phyloP scores from a whole-genome alignment of 129 eudicot genomes.

The Logfia minima region DNA sequence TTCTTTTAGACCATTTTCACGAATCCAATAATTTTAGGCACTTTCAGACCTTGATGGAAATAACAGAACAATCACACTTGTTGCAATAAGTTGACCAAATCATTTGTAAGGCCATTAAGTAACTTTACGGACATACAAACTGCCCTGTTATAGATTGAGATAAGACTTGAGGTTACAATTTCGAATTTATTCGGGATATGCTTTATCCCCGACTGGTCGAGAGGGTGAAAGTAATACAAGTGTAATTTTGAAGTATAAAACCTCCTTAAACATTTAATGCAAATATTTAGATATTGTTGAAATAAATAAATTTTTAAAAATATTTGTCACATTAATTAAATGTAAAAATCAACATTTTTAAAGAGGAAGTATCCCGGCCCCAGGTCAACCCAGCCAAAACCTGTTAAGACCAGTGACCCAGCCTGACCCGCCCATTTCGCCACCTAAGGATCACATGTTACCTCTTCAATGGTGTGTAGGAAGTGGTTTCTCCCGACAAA shows the following conservation, averaged over 20 bases:
- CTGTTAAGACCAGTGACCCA: neutral
- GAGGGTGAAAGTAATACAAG: neutral
- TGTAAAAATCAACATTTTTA: neutral
- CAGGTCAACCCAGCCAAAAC: neutral
- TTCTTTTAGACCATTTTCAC: neutral
- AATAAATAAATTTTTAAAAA: neutral
- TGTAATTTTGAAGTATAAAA: neutral
- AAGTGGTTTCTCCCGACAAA: conserved; percentile 89
- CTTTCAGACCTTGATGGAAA: too few species aligned
- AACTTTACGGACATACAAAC: neutral
- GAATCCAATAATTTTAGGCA: too few species aligned
- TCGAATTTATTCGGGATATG: neutral
- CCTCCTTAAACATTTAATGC: neutral
- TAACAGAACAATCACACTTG: neutral
- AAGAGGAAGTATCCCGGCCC: neutral
- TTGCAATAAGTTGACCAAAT: neutral
- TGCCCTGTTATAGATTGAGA: too few species aligned
- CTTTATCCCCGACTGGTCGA: neutral
- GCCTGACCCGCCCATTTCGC: neutral
- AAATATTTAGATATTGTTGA: neutral
- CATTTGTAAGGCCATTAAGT: neutral
- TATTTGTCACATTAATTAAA: neutral
- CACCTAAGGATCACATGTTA: conserved; percentile 14
- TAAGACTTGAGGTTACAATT: too few species aligned
- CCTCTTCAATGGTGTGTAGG: conserved; percentile 81